Evolutionary conservation across 768 basidiomycete species (phyloP).

Genomic region (Lanmaoa pseudosensibilis): DNA sequence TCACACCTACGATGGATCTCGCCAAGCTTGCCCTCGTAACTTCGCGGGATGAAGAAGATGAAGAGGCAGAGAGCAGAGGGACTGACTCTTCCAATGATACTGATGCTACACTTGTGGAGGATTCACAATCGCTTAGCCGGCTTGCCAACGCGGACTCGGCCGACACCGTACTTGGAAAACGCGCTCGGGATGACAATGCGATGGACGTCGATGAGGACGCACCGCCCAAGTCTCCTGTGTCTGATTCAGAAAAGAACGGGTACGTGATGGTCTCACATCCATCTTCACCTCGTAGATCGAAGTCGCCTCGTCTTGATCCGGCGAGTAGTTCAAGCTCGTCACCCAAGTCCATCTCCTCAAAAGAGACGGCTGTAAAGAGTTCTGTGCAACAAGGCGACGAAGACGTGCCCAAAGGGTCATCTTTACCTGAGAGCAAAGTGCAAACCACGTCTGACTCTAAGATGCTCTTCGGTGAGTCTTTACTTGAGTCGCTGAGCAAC

Average conservation of each 20-base stretch:
- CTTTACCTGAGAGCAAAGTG: slow-evolving; percentile 56
- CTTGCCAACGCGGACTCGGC: slow-evolving; percentile 34
- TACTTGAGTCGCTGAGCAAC: neutral
- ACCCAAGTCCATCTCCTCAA: slow-evolving; percentile 20
- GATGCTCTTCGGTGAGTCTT: slow-evolving; percentile 84
- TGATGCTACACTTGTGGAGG: slow-evolving; percentile 86
- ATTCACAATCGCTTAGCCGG: slow-evolving; percentile 42
- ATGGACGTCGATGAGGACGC: slow-evolving; percentile 54
- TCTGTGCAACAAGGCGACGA: slow-evolving; percentile 21
- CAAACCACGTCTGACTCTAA: slow-evolving; percentile 62
- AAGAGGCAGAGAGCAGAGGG: slow-evolving; percentile 67
- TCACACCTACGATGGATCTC: slow-evolving; percentile 83
- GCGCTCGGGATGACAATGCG: slow-evolving; percentile 49
- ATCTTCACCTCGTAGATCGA: slow-evolving; percentile 36
- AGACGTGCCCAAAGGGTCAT: slow-evolving; percentile 45
- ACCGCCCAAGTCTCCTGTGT: slow-evolving; percentile 31
- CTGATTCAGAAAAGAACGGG: slow-evolving; percentile 42
- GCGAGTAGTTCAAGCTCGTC: slow-evolving; percentile 33
- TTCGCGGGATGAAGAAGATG: slow-evolving; percentile 86
- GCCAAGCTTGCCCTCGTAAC: slow-evolving; percentile 91
- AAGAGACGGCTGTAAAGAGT: slow-evolving; percentile 35
- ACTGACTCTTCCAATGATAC: slow-evolving; percentile 86
- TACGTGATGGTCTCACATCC: slow-evolving; percentile 43
- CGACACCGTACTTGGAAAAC: slow-evolving; percentile 68
- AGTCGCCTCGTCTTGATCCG: slow-evolving; percentile 34